A percentile compares a stretch with the other conserved stretches of the same genome.
These are phyloP conservation scores for Citrullus amarus DNA, from an alignment of 306 rosid species.

Conservation along the genomic window DNA sequence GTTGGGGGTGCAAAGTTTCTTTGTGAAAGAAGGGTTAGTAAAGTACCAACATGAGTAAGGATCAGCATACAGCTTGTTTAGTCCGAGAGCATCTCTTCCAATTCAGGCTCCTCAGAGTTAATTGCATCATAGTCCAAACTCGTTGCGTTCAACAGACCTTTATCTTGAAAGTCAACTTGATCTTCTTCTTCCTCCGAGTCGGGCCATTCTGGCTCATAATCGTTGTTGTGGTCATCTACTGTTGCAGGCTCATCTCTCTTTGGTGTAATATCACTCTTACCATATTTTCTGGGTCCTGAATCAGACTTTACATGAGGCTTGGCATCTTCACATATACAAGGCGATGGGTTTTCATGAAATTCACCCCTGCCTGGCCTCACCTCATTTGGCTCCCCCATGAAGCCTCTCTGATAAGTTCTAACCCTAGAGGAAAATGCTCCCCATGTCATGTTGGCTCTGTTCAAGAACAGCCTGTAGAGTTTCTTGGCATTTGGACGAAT, in stretches of 20 bases:
- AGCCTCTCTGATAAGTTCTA: slow-evolving; percentile 80
- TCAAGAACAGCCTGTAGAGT: slow-evolving; percentile 57
- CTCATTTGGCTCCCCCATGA: slow-evolving; percentile 93
- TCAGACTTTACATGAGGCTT: slow-evolving; percentile 29
- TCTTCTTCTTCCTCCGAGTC: slow-evolving; percentile 69
- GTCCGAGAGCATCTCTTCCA: slow-evolving; percentile 88
- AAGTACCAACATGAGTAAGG: background rate
- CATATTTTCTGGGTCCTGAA: slow-evolving; percentile 35
- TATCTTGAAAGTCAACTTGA: slow-evolving; percentile 41
- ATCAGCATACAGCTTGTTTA: slow-evolving; percentile 19
- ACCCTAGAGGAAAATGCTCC: slow-evolving; percentile 66
- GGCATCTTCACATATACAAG: slow-evolving; percentile 86
- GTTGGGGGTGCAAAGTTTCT: background rate
- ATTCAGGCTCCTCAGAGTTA: slow-evolving; percentile 64
- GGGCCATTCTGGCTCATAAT: slow-evolving; percentile 51
- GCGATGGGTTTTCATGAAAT: slow-evolving; percentile 88
- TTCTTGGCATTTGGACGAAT: slow-evolving; percentile 97
- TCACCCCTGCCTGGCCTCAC: slow-evolving; percentile 91
- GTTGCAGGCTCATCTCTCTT: slow-evolving; percentile 26
- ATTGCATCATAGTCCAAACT: slow-evolving; percentile 47
- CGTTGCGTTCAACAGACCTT: slow-evolving; percentile 37
- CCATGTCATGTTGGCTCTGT: slow-evolving; percentile 75
- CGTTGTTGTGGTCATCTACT: slow-evolving; percentile 29
- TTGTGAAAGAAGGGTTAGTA: background rate
- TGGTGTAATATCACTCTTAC: slow-evolving; percentile 28